Evolutionary conservation across 257 asterid species (phyloP).

Genomic region (Craterostigma plantagineum): DNA sequence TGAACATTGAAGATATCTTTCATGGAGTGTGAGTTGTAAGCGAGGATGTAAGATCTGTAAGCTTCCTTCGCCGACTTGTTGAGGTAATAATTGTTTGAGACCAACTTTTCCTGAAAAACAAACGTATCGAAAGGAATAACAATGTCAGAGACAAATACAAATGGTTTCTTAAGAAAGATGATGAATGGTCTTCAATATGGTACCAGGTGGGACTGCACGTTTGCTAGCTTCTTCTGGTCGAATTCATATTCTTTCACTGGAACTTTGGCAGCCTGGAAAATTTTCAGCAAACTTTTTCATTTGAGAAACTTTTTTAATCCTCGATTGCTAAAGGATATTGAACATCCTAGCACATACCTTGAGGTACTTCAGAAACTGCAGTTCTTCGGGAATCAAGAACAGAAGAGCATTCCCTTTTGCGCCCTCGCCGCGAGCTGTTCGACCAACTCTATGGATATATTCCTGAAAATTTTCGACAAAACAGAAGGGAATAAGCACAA

Average conservation of each 20-base stretch:
- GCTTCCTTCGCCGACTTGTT: constrained; percentile 93
- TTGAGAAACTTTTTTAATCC: too few relatives aligned
- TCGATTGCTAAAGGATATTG: too few relatives aligned
- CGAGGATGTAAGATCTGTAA: constrained; percentile 65
- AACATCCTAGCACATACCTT: constrained; percentile 48
- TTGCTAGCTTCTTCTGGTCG: constrained; percentile 55
- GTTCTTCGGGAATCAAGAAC: constrained; percentile 87
- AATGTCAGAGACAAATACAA: neutral
- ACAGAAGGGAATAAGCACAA: neutral
- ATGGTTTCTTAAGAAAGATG: neutral
- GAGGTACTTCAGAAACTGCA: constrained; percentile 61
- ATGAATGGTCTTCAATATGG: too few relatives aligned
- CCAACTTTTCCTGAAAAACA: constrained; percentile 56
- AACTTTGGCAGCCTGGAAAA: constrained; percentile 76
- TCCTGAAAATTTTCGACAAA: constrained; percentile 30
- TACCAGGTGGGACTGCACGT: constrained; percentile 83
- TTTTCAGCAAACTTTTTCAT: neutral
- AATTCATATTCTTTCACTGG: constrained; percentile 77
- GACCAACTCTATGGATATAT: constrained; percentile 87
- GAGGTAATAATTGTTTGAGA: constrained; percentile 49
- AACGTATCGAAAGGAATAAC: constrained; percentile 1
- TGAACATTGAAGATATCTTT: constrained; percentile 85
- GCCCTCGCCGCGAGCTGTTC: constrained; percentile 98
- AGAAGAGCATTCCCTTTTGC: constrained; percentile 88
- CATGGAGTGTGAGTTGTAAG: constrained; percentile 88